Evolutionary conservation across 805 yeast genomes (phyloP).

Genomic region (Suhomyces canberraensis): DNA sequence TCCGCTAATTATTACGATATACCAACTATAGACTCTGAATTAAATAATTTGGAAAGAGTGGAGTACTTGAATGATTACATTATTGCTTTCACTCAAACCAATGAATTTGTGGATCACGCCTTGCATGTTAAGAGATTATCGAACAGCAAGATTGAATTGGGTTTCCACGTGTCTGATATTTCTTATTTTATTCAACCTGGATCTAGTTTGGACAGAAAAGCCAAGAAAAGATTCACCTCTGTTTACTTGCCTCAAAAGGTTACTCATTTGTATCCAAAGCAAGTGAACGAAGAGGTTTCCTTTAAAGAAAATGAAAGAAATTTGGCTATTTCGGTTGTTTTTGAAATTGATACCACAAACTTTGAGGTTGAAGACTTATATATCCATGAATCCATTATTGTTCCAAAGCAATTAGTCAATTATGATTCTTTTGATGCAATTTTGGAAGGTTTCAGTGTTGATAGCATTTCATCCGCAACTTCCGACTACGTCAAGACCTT

Average conservation of each 20-base stretch:
- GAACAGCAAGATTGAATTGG: conserved; percentile 67
- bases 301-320: conserved; percentile 58
- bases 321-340: conserved; percentile 73
- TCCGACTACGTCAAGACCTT: conserved; percentile 64
- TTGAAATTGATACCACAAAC: conserved; percentile 69
- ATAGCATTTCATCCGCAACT: conserved; percentile 49
- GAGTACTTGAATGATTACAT: conserved; percentile 59
- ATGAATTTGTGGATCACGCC: conserved; percentile 68
- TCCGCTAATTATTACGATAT: conserved; percentile 31
- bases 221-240: conserved; percentile 85
- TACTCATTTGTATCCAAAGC: conserved; percentile 64
- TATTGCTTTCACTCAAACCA: conserved; percentile 59
- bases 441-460: conserved; percentile 28
- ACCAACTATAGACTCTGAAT: conserved; percentile 37
- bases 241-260: conserved; percentile 81
- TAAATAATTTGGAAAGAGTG: conserved; percentile 40
- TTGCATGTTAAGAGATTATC: conserved; percentile 68
- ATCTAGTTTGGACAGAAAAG: conserved; percentile 78
- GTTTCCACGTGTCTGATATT: conserved; percentile 83
- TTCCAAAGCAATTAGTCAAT: conserved; percentile 56
- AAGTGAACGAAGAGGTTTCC: conserved; percentile 57
- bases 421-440: conserved; percentile 56
- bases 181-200: conserved; percentile 70
- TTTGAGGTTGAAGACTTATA: conserved; percentile 73
- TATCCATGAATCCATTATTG: conserved; percentile 68